Percentiles rank a stretch among this genome's conserved stretches.
Conservation (phyloP, 2,329 filamentous ascomycete species). For the Drechslerella dactyloides region DNA sequence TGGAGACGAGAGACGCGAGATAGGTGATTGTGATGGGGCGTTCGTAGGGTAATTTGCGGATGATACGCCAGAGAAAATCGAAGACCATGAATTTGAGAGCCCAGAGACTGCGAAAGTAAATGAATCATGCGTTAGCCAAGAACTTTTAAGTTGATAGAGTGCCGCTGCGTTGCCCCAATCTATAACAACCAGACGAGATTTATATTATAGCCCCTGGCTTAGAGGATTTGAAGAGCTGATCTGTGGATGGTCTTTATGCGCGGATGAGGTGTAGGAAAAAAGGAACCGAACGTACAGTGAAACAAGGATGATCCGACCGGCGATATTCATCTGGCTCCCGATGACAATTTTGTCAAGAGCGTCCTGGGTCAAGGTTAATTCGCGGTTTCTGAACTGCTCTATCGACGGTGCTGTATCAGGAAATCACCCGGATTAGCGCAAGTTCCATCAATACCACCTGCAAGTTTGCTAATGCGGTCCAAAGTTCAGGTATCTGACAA, state of each 20-base stretch:
- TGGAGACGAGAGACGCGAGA: neutral
- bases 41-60: conserved; percentile 43
- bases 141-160: no score
- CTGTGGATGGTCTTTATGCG: neutral
- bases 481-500: neutral
- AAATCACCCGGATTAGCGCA: no score
- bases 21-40: conserved; percentile 19
- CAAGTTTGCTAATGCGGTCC: neutral
- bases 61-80: conserved; percentile 46
- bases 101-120: conserved; percentile 26
- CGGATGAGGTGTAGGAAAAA: neutral
- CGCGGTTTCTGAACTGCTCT: conserved; percentile 4
- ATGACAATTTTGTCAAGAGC: conserved; percentile 11
- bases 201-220: no score
- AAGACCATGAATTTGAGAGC: conserved; percentile 46
- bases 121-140: neutral
- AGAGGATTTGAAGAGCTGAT: no score
- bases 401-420: neutral
- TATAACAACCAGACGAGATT: no score
- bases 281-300: conserved; percentile 11
- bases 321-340: conserved; percentile 25
- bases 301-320: conserved; percentile 22
- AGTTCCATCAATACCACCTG: no score
- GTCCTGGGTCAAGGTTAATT: neutral
- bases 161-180: no score